Conservation (phyloP, 1,284 basidiomycete genomes). For the Mrakiaceae sp. region DNA sequence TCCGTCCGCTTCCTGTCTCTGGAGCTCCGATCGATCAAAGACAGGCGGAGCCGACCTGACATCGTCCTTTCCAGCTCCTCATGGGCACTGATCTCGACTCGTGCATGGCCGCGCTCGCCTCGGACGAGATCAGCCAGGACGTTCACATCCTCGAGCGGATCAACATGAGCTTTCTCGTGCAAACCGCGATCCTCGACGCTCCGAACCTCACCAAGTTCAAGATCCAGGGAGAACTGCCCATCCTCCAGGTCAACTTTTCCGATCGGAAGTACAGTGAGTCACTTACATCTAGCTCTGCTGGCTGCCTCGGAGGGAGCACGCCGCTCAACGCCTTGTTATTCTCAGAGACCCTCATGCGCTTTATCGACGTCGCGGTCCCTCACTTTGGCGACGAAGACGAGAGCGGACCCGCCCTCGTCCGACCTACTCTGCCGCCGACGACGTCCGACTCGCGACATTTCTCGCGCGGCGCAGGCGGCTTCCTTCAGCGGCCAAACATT, state of each 20-base stretch:
- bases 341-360: constrained; percentile 66
- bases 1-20: constrained; percentile 29
- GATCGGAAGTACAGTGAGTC: constrained; percentile 73
- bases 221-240: constrained; percentile 79
- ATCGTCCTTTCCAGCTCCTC: constrained; percentile 52
- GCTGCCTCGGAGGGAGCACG: not conserved
- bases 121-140: constrained; percentile 41
- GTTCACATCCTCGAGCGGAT: constrained; percentile 89
- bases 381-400: constrained; percentile 53
- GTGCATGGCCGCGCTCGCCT: constrained; percentile 63
- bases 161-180: constrained; percentile 79
- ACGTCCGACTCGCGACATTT: constrained; percentile 29
- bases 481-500: constrained; percentile 18
- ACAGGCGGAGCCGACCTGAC: not conserved
- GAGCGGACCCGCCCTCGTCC: not conserved
- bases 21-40: not conserved
- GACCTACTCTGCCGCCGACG: not conserved
- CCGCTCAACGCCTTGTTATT: not conserved
- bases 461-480: constrained; percentile 26
- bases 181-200: constrained; percentile 86
- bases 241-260: constrained; percentile 84
- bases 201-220: constrained; percentile 83
- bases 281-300: too few species aligned
- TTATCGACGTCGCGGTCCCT: constrained; percentile 86
- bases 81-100: constrained; percentile 75